Evolutionary conservation across 148 eudicot genomes (phyloP), one percentile per base, ranked within the genome.

Genomic region (Simmondsia chinensis): DNA sequence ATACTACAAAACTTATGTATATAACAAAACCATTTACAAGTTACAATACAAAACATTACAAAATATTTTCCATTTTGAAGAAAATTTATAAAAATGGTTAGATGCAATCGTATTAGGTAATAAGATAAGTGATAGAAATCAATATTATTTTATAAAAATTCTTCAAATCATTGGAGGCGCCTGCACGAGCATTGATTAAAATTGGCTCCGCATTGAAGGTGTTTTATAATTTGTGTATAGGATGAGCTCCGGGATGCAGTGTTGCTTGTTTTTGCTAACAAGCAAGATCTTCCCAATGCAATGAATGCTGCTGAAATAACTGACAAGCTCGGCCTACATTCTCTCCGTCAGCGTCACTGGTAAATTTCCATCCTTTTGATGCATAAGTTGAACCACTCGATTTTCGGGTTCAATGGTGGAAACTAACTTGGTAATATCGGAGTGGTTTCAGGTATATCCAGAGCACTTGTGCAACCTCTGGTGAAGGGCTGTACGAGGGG

Each of bases 251-350:
- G 86, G 9, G 81, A 79, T 68, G 86, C 81, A 33, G 86, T 79
- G 39, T 55, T 79, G 60, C 86, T 79, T 26, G 86, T 79, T 17
- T 79, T 79, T 33, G 86, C 86, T 44, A 79, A 79, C 86, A 79
- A 79, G 56, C 86, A 79, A 48, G 86, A 79, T 74, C 80, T 78
- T 68, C 85, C 85, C 0, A 74, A 78, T 68, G 85, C 85, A 30
- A 78, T 78, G 85, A 78, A 78, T 46, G 85, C 85, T 60, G 85
- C 85, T 61, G 85, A 78, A 56, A 74, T 78, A 40, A 78, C 81
- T 39, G 86, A 79, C 34, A 79, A 71, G 69, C 86, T 79, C 15
- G 86, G 86, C 55, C 74, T 79, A 46, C 77, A 79, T 68, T 79
- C 86, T 54, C 80, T 79, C 52, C 70, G 86, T 27, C 86, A 79